Conservation (phyloP, 2,329 filamentous ascomycete species). For the Tolypocladium pustulatum region DNA sequence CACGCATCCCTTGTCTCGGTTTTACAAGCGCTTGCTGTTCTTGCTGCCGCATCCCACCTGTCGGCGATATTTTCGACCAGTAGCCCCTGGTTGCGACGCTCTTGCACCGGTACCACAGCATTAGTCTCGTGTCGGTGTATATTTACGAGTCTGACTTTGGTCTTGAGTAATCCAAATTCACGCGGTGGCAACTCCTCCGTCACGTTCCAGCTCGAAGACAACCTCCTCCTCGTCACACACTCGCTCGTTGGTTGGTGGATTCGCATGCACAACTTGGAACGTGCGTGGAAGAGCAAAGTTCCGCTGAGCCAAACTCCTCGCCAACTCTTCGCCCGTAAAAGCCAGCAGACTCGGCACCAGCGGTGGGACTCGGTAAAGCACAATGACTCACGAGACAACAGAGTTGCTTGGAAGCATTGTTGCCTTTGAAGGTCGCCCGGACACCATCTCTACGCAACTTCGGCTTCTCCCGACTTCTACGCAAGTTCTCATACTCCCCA, state of each 20-base stretch:
- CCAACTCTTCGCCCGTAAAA: neutral
- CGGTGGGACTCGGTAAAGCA: neutral
- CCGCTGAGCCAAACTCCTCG: neutral
- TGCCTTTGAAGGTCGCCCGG: conserved; percentile 47
- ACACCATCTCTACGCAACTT: conserved; percentile 47
- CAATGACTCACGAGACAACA: conserved; percentile 14
- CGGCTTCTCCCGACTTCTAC: conserved; percentile 47
- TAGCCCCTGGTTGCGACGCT: neutral
- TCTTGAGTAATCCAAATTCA: neutral
- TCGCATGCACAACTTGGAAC: neutral
- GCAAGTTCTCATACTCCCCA: conserved; percentile 47
- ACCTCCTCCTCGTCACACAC: neutral
- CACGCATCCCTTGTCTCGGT: too few species aligned
- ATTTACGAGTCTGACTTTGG: too few species aligned
- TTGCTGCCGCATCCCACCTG: neutral
- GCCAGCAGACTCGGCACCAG: neutral
- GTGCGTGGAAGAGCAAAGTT: neutral
- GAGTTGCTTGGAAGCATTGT: conserved; percentile 38
- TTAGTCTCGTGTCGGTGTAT: neutral
- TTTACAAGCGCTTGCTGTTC: neutral
- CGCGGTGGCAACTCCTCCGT: neutral
- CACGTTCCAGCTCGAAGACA: neutral
- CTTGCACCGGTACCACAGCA: neutral
- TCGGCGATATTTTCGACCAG: neutral
- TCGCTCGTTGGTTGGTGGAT: neutral